These are phyloP conservation scores for Tripterygium wilfordii DNA, from an alignment of 177 flowering plant species.

Conservation along the genomic window DNA sequence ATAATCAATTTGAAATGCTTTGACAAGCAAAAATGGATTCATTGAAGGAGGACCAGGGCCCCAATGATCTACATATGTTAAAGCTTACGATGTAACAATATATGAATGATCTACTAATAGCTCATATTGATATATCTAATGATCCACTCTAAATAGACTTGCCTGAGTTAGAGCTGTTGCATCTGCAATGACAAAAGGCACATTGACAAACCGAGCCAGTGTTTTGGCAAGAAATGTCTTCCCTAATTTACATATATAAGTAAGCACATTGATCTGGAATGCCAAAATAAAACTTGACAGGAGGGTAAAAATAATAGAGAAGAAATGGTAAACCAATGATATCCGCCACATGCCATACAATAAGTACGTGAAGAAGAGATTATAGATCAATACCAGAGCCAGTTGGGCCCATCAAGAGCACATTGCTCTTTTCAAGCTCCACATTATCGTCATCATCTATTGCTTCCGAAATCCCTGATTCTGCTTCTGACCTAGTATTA, in stretches of 20 bases:
- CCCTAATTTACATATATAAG: slow-evolving; percentile 45
- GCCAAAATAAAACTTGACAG: not conserved
- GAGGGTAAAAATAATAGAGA: not conserved
- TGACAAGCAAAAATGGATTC: too few species aligned
- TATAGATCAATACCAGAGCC: slow-evolving; percentile 72
- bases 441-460: slow-evolving; percentile 68
- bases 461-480: slow-evolving; percentile 28
- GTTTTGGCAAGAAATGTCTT: slow-evolving; percentile 98
- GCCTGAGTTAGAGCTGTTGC: slow-evolving; percentile 97
- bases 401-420: slow-evolving; percentile 97
- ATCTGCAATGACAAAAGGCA: slow-evolving; percentile 98
- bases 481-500: slow-evolving; percentile 65
- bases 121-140: too few species aligned
- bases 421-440: slow-evolving; percentile 98
- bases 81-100: too few species aligned
- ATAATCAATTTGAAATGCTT: too few species aligned
- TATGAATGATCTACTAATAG: too few species aligned
- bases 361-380: not conserved
- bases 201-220: slow-evolving; percentile 96
- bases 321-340: not conserved
- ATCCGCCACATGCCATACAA: too few species aligned
- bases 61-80: too few species aligned
- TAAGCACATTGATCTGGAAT: not conserved
- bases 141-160: too few species aligned
- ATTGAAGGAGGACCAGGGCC: too few species aligned